Percentiles rank a stretch among this genome's conserved stretches.
Evolutionary conservation across 345 rosid genomes (phyloP).

Genomic region (Lepidium africanum): DNA sequence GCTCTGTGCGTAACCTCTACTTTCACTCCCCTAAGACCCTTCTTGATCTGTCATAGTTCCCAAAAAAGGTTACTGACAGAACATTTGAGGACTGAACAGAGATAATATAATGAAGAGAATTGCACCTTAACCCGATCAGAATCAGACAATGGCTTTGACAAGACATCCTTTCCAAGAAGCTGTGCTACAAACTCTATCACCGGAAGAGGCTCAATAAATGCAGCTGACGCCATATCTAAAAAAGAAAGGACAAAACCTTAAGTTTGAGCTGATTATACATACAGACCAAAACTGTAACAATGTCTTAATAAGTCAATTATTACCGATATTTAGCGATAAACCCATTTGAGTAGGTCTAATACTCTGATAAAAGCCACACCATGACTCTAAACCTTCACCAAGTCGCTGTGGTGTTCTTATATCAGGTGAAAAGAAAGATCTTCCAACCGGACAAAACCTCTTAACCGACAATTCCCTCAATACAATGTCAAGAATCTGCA

Average conservation of each 20-base stretch:
- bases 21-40: conserved; percentile 92
- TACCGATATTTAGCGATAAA: conserved; percentile 89
- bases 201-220: conserved; percentile 97
- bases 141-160: conserved; percentile 76
- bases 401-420: conserved; percentile 68
- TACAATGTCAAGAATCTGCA: conserved; percentile 86
- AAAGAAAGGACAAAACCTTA: background rate
- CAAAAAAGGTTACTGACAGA: background rate
- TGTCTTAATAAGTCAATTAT: background rate
- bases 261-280: background rate
- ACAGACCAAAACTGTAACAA: background rate
- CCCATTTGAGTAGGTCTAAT: conserved; percentile 99
- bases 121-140: conserved; percentile 89
- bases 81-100: background rate
- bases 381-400: conserved; percentile 95
- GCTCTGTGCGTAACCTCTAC: conserved; percentile 98
- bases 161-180: conserved; percentile 76
- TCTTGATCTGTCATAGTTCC: conserved; percentile 52
- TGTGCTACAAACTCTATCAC: conserved; percentile 91
- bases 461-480: conserved; percentile 79
- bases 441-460: conserved; percentile 79
- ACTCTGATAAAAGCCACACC: conserved; percentile 99
- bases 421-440: conserved; percentile 91
- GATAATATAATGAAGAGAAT: background rate
- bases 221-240: conserved; percentile 95